Evolutionary conservation across 768 basidiomycete species (phyloP).

Genomic region (Thelephora ganbajun): DNA sequence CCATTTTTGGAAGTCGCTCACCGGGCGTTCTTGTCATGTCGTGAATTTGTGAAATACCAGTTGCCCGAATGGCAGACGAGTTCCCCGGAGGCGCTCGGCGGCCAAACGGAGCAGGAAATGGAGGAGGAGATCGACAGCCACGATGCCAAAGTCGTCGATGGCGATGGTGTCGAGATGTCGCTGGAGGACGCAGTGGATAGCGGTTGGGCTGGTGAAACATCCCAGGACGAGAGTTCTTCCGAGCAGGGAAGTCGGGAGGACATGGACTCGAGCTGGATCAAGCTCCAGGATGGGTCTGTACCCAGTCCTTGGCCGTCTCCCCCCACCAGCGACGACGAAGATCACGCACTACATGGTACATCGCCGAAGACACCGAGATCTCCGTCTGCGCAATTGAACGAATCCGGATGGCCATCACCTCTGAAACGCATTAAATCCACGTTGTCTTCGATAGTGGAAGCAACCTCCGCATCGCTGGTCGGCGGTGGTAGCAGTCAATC

Average conservation of each 20-base stretch:
- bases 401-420: conserved; percentile 1
- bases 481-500: neutral
- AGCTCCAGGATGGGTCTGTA: conserved; percentile 11
- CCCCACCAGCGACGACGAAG: conserved; percentile 13
- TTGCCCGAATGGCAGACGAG: conserved; percentile 40
- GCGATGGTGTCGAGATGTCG: conserved; percentile 46
- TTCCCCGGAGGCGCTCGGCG: conserved; percentile 37
- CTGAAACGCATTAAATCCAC: conserved; percentile 10
- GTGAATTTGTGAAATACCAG: conserved; percentile 47
- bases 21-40: conserved; percentile 59
- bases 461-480: conserved; percentile 2
- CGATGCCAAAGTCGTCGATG: conserved; percentile 51
- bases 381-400: neutral
- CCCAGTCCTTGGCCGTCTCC: conserved; percentile 12
- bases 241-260: conserved; percentile 8
- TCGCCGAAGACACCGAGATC: conserved; percentile 6
- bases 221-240: conserved; percentile 18
- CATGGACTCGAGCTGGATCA: conserved; percentile 36
- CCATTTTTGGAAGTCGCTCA: conserved; percentile 58
- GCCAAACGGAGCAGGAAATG: conserved; percentile 41
- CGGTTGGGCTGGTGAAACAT: conserved; percentile 25
- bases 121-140: conserved; percentile 61
- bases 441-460: conserved; percentile 10
- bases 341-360: conserved; percentile 3
- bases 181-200: conserved; percentile 7